phyloP scores from a whole-genome alignment of 1,284 basidiomycete species.

The Xerocomus amazonicus region DNA sequence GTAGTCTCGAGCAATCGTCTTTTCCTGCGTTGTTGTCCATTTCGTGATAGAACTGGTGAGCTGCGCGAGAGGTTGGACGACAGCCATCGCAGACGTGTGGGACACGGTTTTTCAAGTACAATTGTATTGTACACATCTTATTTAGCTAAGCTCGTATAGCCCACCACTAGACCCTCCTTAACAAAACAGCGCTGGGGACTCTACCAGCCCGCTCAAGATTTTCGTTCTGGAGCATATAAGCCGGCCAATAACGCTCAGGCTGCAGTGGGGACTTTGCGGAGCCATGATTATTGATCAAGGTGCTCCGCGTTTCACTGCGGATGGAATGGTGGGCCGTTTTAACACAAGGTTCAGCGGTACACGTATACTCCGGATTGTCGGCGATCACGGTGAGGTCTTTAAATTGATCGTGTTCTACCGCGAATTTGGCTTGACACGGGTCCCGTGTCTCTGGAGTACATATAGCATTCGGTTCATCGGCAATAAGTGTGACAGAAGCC shows the following conservation, averaged over 20 bases:
- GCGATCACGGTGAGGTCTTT: conserved; percentile 23
- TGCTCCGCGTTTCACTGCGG: conserved; percentile 12
- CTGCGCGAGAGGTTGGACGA: conserved; percentile 20
- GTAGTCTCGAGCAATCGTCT: conserved; percentile 44
- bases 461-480: conserved; percentile 16
- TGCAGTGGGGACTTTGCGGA: conserved; percentile 3
- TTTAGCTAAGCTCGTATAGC: neutral
- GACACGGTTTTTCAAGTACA: neutral
- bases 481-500: conserved; percentile 19
- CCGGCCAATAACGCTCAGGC: conserved; percentile 57
- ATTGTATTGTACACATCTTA: neutral
- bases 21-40: conserved; percentile 53
- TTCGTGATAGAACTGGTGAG: conserved; percentile 19
- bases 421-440: neutral
- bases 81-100: conserved; percentile 10
- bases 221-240: conserved; percentile 77
- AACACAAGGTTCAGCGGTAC: conserved; percentile 16
- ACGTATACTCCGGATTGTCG: conserved; percentile 19
- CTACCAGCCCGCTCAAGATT: conserved; percentile 71
- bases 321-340: neutral
- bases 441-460: conserved; percentile 13
- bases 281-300: conserved; percentile 2
- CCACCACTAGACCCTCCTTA: conserved; percentile 6
- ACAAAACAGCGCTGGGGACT: conserved; percentile 27
- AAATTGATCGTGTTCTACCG: conserved; percentile 3